Evolutionary conservation across 2,329 filamentous ascomycete species (phyloP).

Genomic region (Lachnellula arida): DNA sequence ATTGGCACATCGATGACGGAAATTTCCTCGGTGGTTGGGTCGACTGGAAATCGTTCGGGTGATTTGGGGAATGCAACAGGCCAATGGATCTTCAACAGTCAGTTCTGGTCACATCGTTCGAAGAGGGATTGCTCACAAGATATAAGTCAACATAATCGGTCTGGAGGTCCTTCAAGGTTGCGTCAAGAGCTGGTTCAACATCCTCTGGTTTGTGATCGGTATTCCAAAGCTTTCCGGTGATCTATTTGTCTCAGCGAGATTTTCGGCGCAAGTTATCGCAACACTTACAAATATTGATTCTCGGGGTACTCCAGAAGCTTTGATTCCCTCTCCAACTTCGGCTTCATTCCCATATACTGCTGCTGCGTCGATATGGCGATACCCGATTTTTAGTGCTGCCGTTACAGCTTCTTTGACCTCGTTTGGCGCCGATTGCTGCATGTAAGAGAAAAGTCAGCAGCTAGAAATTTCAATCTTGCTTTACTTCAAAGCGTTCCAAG

Average conservation of each 20-base stretch:
- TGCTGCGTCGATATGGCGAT: conserved; percentile 44
- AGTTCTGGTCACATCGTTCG: conserved; percentile 1
- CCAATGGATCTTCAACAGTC: conserved; percentile 32
- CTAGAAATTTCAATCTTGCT: too few relatives aligned
- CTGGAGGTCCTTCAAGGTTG: conserved; percentile 45
- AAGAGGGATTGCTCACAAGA: conserved; percentile 43
- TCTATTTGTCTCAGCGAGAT: conserved; percentile 29
- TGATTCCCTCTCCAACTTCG: conserved; percentile 39
- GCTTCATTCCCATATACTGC: conserved; percentile 41
- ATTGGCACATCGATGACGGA: conserved; percentile 18
- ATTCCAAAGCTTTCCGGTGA: conserved; percentile 58
- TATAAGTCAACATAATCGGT: conserved; percentile 51
- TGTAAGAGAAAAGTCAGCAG: neutral
- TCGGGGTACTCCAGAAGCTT: conserved; percentile 35
- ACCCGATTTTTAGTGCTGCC: conserved; percentile 32
- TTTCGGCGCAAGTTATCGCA: neutral
- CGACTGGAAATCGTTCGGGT: conserved; percentile 14
- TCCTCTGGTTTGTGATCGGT: conserved; percentile 34
- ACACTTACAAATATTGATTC: conserved; percentile 33
- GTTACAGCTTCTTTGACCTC: conserved; percentile 45
- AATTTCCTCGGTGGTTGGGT: conserved; percentile 13
- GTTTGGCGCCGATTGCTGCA: conserved; percentile 26
- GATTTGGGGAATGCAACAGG: conserved; percentile 18
- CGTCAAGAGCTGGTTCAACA: conserved; percentile 44
- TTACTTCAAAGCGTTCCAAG: too few relatives aligned